Evolutionary conservation across 164 flowering plant genomes (phyloP), one percentile per base, ranked within the genome.

Genomic region (Santalum album): DNA sequence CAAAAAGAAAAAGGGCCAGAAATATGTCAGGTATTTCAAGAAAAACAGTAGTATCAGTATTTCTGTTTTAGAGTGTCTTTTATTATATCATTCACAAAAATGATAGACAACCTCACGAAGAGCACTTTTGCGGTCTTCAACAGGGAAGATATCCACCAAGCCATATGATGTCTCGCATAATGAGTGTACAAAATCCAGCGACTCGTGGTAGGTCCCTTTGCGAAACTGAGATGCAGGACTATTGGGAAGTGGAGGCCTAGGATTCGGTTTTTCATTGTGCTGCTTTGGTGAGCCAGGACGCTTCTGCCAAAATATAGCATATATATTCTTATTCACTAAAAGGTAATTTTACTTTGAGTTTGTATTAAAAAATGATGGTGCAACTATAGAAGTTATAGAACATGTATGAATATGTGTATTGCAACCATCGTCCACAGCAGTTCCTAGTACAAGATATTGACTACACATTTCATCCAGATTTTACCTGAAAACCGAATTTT

Each of bases 111-210:
- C 99, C 99, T 94, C 99, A 44, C 76, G 62, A 61, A 94, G 96
- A 57, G 99, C 88, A 70, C 76, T 72, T 80, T 84, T 90, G 49
- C 99, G 91, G 75, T 94, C 99, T 72, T 94, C 97, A 68, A 86
- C 57, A 6, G 96, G 96, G 74, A 94, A 89, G 61, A 94, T 73
- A 76, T 94, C 99, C 34, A 94, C 95, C 62, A 94, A 78, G 19
- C 90, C 91, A 75, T 80, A 92, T 24, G 99, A 92, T 48, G 88
- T 87, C 46, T 94, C 99, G 75, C 99, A 89, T 53, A 94, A 58
- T 18, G 92, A 69, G 26, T 71, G 87, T 52, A 94, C 99, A 75
- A 94, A 94, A 58, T 94, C 99, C 60, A 94, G 65, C 10, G 99
- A 94, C 65, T 70, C 92, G 65, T 90, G 92, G 76, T 90, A 94